Conservation (phyloP, 441 rosid species). For the Francoa sonchifolia region DNA sequence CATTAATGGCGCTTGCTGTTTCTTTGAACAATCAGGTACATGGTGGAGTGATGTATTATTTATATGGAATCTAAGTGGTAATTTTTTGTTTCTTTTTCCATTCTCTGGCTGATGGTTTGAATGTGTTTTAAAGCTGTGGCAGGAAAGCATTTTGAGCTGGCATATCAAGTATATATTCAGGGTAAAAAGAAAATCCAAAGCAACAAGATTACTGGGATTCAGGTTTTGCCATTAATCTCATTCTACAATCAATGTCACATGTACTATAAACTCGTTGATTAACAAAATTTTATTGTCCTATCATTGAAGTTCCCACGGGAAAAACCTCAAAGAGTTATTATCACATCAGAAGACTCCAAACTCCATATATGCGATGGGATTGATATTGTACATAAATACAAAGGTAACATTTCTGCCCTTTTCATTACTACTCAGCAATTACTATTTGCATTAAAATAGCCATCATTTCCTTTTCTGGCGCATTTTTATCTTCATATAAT, state of each 20-base stretch:
- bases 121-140: not conserved
- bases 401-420: conserved; percentile 30
- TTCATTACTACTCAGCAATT: no score
- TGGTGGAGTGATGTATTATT: no score
- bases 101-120: conserved; percentile 1
- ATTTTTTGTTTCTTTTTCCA: no score
- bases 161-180: conserved; percentile 29
- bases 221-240: conserved; percentile 24
- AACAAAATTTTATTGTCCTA: conserved; percentile 12
- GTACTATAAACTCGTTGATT: not conserved
- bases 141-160: conserved; percentile 38
- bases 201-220: conserved; percentile 62
- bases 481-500: no score
- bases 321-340: conserved; percentile 38
- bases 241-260: not conserved
- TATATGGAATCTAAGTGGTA: no score
- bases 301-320: conserved; percentile 47
- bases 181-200: conserved; percentile 36
- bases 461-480: no score
- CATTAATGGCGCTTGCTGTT: conserved; percentile 51
- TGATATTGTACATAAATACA: conserved; percentile 45
- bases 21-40: conserved; percentile 46
- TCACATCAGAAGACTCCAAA: conserved; percentile 69
- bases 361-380: conserved; percentile 41
- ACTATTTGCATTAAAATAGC: no score